A percentile compares a stretch with the other conserved stretches of the same genome.
phyloP scores from a whole-genome alignment of 1,284 basidiomycete genomes.

The Trichosporon inkin region DNA sequence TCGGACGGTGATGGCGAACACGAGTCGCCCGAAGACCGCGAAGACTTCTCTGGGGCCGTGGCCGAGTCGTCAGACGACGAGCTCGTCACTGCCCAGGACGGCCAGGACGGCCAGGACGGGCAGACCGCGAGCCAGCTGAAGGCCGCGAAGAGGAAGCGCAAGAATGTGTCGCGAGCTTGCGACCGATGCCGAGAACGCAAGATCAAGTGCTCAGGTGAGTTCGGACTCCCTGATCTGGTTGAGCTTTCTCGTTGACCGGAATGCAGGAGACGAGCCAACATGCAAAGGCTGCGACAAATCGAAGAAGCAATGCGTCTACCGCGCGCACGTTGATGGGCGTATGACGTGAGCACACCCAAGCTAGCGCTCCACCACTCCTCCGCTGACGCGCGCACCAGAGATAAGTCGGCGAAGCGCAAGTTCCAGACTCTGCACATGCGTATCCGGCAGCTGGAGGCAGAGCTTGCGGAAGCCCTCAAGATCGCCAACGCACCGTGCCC shows the following conservation, averaged over 20 bases:
- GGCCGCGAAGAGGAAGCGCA: constrained; percentile 3
- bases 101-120: not conserved
- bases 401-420: constrained; percentile 3
- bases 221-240: not conserved
- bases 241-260: not conserved
- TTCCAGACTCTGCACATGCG: constrained; percentile 7
- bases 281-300: constrained; percentile 8
- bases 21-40: not conserved
- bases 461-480: constrained; percentile 8
- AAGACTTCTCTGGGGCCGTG: not conserved
- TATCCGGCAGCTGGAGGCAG: constrained; percentile 1
- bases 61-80: not conserved
- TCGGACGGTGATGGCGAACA: not conserved
- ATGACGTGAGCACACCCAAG: constrained; percentile 2
- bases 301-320: constrained; percentile 6
- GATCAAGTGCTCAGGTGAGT: constrained; percentile 12
- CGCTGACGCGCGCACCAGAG: not conserved
- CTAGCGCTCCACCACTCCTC: not conserved
- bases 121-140: not conserved
- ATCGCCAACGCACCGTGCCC: constrained; percentile 1
- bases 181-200: constrained; percentile 12
- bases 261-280: constrained; percentile 8
- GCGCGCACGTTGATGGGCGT: constrained; percentile 5
- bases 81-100: not conserved
- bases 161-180: constrained; percentile 10